Evolutionary conservation across 2,329 filamentous ascomycete genomes (phyloP).

Genomic region (Diplodia mutila): DNA sequence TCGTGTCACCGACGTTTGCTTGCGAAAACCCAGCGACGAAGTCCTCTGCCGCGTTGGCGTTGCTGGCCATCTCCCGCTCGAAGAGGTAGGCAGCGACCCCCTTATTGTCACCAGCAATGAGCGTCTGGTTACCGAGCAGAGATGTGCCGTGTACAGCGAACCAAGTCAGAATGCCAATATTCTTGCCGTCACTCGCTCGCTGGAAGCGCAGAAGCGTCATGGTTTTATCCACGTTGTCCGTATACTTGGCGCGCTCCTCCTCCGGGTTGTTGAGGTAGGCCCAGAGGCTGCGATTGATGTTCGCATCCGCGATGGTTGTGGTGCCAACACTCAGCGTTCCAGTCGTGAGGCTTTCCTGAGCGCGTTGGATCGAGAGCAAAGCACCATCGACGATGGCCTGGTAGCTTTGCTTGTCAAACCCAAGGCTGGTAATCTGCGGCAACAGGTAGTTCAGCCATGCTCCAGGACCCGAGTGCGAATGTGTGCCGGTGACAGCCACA

Average conservation of each 20-base stretch:
- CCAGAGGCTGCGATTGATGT: constrained; percentile 86
- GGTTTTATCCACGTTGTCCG: constrained; percentile 70
- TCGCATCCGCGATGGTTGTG: constrained; percentile 72
- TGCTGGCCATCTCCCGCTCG: constrained; percentile 66
- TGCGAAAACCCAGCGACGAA: constrained; percentile 95
- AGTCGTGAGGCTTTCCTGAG: constrained; percentile 71
- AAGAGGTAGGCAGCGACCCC: constrained; percentile 86
- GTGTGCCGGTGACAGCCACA: constrained; percentile 86
- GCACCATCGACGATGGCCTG: constrained; percentile 86
- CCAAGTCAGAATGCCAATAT: constrained; percentile 83
- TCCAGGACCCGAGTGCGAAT: constrained; percentile 88
- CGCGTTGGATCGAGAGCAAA: constrained; percentile 77
- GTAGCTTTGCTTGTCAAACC: constrained; percentile 86
- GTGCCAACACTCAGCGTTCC: constrained; percentile 73
- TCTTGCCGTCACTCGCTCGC: constrained; percentile 72
- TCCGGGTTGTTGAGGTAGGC: constrained; percentile 86
- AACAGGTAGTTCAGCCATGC: constrained; percentile 95
- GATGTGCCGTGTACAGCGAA: constrained; percentile 92
- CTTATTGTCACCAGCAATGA: constrained; percentile 95
- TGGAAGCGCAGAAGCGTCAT: constrained; percentile 81
- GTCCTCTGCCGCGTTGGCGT: constrained; percentile 57
- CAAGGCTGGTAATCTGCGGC: constrained; percentile 85
- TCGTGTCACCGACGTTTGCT: constrained; percentile 87
- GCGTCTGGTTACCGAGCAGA: constrained; percentile 86
- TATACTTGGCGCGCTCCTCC: constrained; percentile 72